Conservation (phyloP, 1,284 basidiomycete species). For the Ustilago sp. region DNA sequence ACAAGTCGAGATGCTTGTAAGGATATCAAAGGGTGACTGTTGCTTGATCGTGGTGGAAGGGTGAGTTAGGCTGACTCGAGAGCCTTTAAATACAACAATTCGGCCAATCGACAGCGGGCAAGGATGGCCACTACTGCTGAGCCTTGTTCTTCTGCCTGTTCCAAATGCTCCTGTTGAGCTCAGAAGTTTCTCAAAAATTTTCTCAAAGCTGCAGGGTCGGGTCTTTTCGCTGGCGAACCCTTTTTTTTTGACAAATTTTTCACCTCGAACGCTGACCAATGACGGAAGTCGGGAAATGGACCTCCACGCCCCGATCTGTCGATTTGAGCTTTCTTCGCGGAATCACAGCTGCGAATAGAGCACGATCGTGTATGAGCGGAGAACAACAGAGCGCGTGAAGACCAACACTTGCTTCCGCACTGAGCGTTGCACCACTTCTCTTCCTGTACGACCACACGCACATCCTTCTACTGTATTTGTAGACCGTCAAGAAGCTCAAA, state of each 20-base stretch:
- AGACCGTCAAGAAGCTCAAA: background rate
- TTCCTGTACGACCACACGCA: background rate
- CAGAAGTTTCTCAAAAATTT: slow-evolving; percentile 27
- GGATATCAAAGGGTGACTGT: background rate
- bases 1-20: slow-evolving; percentile 11
- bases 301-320: slow-evolving; percentile 17
- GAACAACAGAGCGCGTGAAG: slow-evolving; percentile 12
- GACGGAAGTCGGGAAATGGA: slow-evolving; percentile 8
- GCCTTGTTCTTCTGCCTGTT: background rate
- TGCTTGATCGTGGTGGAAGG: background rate
- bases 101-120: no score
- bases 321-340: slow-evolving; percentile 20
- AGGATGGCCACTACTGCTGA: background rate
- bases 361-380: background rate
- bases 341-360: no score
- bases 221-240: slow-evolving; percentile 11
- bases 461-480: background rate
- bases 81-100: no score
- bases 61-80: background rate
- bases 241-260: slow-evolving; percentile 4
- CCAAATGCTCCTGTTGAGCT: background rate
- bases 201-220: slow-evolving; percentile 21
- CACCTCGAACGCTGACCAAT: slow-evolving; percentile 8
- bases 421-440: background rate
- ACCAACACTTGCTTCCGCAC: slow-evolving; percentile 18